These are phyloP conservation scores for Ambrosiella beaveri DNA, from an alignment of 2,329 filamentous ascomycete genomes.

Conservation along the genomic window DNA sequence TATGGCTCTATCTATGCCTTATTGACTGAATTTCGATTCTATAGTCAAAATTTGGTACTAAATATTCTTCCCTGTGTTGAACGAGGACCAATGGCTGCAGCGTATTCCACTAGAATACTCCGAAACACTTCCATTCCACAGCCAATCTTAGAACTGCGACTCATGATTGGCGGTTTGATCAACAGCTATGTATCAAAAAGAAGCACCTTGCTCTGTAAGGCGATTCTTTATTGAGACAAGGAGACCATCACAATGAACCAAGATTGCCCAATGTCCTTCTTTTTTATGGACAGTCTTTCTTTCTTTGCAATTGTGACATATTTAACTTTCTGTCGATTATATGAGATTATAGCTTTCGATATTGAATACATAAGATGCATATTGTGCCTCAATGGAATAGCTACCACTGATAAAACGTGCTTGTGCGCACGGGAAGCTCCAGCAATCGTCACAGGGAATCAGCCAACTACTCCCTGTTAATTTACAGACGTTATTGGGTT, in stretches of 20 bases:
- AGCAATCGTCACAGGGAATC: constrained; percentile 2
- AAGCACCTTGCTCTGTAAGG: neutral
- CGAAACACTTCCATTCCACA: constrained; percentile 1
- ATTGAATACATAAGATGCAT: neutral
- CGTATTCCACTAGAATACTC: neutral
- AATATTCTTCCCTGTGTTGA: neutral
- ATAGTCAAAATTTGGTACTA: neutral
- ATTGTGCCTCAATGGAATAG: neutral
- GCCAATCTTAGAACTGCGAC: neutral
- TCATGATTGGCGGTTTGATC: neutral
- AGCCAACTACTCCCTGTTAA: neutral
- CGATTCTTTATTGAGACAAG: neutral
- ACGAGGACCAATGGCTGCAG: neutral
- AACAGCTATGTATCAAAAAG: neutral
- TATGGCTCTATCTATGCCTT: neutral
- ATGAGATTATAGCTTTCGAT: neutral
- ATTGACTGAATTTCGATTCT: neutral
- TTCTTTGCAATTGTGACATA: neutral
- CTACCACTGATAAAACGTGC: neutral
- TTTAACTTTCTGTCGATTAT: neutral
- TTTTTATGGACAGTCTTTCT: too few species aligned
- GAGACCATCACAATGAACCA: too few species aligned
- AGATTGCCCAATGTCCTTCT: neutral
- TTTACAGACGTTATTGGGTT: too few species aligned
- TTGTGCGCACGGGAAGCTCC: neutral